A percentile compares a stretch with the other conserved stretches of the same genome.
Evolutionary conservation across 495 filamentous ascomycete genomes (phyloP).

Genomic region (Penicillium bovifimosum): DNA sequence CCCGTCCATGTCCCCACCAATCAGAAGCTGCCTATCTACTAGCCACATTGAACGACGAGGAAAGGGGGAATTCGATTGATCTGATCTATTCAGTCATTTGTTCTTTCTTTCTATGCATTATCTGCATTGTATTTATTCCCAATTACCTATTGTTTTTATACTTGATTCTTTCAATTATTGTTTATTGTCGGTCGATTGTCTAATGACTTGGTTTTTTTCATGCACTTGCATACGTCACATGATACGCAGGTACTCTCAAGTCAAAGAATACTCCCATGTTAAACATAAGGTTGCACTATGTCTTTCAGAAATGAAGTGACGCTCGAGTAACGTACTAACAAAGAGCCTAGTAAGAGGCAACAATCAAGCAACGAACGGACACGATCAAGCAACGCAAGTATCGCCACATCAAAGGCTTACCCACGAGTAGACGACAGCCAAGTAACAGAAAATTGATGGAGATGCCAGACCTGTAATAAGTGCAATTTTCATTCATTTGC

Average conservation of each 20-base stretch:
- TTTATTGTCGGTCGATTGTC: too few relatives aligned
- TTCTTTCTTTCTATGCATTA: neutral
- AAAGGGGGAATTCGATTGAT: constrained; percentile 1
- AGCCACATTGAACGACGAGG: constrained; percentile 24
- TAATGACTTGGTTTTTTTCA: neutral
- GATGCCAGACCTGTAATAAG: too few relatives aligned
- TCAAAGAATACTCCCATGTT: neutral
- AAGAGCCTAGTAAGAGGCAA: neutral
- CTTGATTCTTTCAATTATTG: neutral
- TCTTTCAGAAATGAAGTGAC: too few relatives aligned
- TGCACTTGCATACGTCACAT: constrained; percentile 1
- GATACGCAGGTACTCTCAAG: neutral
- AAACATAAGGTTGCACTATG: too few relatives aligned
- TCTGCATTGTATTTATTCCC: neutral
- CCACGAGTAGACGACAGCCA: neutral
- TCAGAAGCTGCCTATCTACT: constrained; percentile 17
- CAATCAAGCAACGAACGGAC: neutral
- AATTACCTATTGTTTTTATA: neutral
- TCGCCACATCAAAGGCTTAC: too few relatives aligned
- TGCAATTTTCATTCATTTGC: too few relatives aligned
- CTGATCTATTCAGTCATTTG: neutral
- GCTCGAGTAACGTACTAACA: too few relatives aligned
- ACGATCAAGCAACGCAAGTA: neutral
- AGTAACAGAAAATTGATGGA: neutral
- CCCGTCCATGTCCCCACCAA: constrained; percentile 19